Evolutionary conservation across 306 rosid species (phyloP), one percentile per base, ranked within the genome.

Genomic region (Trichosanthes cucumerina): DNA sequence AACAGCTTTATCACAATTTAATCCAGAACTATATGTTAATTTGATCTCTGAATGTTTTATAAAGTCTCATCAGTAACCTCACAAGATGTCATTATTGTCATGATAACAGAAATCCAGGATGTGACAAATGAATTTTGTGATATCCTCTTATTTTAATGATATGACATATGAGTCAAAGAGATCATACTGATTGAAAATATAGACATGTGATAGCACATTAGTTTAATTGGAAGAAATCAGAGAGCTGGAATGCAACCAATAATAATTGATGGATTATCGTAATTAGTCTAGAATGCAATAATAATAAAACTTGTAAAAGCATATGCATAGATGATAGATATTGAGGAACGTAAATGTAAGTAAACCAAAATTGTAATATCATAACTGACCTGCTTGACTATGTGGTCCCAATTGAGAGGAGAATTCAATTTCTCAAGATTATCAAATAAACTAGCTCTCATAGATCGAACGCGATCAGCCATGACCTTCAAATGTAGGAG

Each of bases 331-430:
- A 33, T 15, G 6, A 36, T 3, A 36, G 33, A 33, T 15, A 65
- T 36, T 19, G 16, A 38, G 73, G 28, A 65, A 65, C 7, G 36
- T 5, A 36, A 34, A 65, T 36, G 33, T 1, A 18, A 64, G 12
- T 36, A 39, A 21, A 23, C 10, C 52, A 41, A 71, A 21, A 1
- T 71, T 9, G 8, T 24, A 44, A 43, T 50, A 39, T 57, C 39
- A 64, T 7, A 39, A 33, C 77, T 44, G 28, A 84, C 87, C 87
- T 85, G 87, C 39, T 82, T 81, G 46, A 82, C 80, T 75, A 85
- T 70, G 72, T 85, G 85, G 44, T 81, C 83, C 85, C 85, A 82
- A 62, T 79, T 76, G 66, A 82, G 76, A 79, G 83, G 81, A 69
- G 85, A 79, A 26, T 70, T 64, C 76, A 79, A 41, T 19, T 76